Evolutionary conservation across 106 monocot species (phyloP).

Genomic region (Dendrobium nobile): DNA sequence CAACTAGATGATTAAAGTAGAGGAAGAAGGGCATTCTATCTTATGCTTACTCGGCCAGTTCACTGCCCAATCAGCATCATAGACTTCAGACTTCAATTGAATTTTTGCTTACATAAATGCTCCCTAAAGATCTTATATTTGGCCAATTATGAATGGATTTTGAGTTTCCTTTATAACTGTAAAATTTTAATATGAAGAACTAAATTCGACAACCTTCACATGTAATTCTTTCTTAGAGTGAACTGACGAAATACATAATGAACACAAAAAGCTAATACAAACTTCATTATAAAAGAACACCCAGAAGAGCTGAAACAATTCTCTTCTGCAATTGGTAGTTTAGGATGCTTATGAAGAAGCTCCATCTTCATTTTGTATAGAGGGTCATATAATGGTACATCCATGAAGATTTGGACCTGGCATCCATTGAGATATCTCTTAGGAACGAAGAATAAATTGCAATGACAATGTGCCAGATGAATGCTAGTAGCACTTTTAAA

Average conservation of each 20-base stretch:
- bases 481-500: not conserved
- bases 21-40: no score
- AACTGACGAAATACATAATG: not conserved
- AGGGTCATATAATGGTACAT: constrained; percentile 51
- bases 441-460: not conserved
- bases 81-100: no score
- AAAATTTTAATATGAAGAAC: not conserved
- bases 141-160: no score
- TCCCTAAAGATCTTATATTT: no score
- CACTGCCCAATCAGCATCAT: no score
- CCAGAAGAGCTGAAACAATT: constrained; percentile 14
- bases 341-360: constrained; percentile 40
- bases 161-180: no score
- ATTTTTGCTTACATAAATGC: no score
- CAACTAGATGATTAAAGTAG: no score
- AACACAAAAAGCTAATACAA: not conserved
- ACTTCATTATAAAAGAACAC: constrained; percentile 58
- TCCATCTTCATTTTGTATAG: constrained; percentile 37
- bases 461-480: not conserved
- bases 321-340: constrained; percentile 10
- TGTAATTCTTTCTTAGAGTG: not conserved
- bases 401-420: constrained; percentile 67
- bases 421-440: constrained; percentile 2
- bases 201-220: constrained; percentile 6
- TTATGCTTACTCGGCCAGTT: no score